Base-by-base conservation (phyloP, 192 early-diverging fungal genomes). In the Entomortierella lignicola region DNA sequence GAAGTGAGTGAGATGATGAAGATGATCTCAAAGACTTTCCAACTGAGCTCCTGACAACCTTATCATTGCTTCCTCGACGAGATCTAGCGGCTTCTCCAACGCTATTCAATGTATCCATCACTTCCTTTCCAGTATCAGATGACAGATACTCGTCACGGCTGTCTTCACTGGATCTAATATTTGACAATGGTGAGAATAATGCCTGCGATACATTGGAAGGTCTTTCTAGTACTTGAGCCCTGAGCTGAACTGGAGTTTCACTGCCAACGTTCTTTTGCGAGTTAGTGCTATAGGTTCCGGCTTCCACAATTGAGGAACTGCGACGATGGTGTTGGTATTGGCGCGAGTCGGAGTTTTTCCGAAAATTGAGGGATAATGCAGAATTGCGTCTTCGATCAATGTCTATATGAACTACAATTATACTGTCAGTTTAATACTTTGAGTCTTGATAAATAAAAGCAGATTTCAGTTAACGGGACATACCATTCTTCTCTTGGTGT, bases 61-160 rank as follows among this genome's bases (percentile, higher is more conserved):
- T 55, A 58, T 51, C 68, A 5, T 32, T 52, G 7, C 20, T 48
- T 20, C 63, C 51, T 20, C 72, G 72, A 12, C 75, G 66, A 0
- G 68, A 79, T 25, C 55, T 56, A 2, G 75, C 75, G 8, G 62
- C 61, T 23, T 79, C 75, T 29, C 29, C 75, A 3, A 62, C 75
- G 25, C 51, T 79, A 13, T 39, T 69, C 55, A 77, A 44, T 11
- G 66, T 43, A n/a, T 63, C n/a, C 37, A 77, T 17, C 0, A 55
- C 41, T 1, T 60, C 72, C 0, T 6, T 20, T n/a, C 41, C 42
- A 20, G 21, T 21, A 34, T 23, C 55, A 6, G 34, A 8, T 57
- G 55, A n/a, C 17, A 15, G 44, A 20, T 15, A 2, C 44, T 20
- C 44, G 15, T 47, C 44, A 15, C 20, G 7, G 20, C 20, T 20